A percentile compares a stretch with the other conserved stretches of the same genome.
phyloP scores from a whole-genome alignment of 2,329 filamentous ascomycete genomes.

The Cladosporium colombiae region DNA sequence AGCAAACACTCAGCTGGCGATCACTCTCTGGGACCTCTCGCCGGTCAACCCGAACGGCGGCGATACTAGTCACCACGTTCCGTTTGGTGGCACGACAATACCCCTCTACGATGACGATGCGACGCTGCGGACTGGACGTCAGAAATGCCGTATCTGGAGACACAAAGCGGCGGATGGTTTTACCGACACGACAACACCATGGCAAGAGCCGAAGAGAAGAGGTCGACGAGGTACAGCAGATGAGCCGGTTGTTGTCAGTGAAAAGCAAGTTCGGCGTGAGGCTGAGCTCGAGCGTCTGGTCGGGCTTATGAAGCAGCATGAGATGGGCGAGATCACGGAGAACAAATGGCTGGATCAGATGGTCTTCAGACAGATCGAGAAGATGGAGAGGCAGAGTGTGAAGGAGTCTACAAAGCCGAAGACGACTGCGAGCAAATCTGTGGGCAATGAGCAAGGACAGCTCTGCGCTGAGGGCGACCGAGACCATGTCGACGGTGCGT shows the following conservation, averaged over 20 bases:
- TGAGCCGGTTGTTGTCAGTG: constrained; percentile 60
- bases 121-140: constrained; percentile 84
- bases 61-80: constrained; percentile 74
- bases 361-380: constrained; percentile 88
- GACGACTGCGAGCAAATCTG: constrained; percentile 18
- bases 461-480: constrained; percentile 41
- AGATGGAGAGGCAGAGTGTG: constrained; percentile 49
- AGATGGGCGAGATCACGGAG: constrained; percentile 92
- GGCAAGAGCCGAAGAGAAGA: constrained; percentile 59
- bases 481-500: constrained; percentile 62
- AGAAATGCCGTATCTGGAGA: constrained; percentile 85
- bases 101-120: constrained; percentile 90
- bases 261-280: constrained; percentile 37
- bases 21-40: constrained; percentile 94
- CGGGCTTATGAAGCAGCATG: constrained; percentile 91
- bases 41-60: constrained; percentile 72
- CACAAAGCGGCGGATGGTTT: constrained; percentile 83
- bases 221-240: constrained; percentile 50
- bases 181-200: constrained; percentile 76
- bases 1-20: constrained; percentile 77
- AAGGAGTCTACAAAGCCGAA: constrained; percentile 38
- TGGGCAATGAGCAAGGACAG: constrained; percentile 10
- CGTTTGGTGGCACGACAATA: constrained; percentile 92
- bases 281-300: constrained; percentile 89
- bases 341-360: constrained; percentile 95